phyloP scores from a whole-genome alignment of 2,329 filamentous ascomycete genomes.

The Exophiala phaeomuriformis region DNA sequence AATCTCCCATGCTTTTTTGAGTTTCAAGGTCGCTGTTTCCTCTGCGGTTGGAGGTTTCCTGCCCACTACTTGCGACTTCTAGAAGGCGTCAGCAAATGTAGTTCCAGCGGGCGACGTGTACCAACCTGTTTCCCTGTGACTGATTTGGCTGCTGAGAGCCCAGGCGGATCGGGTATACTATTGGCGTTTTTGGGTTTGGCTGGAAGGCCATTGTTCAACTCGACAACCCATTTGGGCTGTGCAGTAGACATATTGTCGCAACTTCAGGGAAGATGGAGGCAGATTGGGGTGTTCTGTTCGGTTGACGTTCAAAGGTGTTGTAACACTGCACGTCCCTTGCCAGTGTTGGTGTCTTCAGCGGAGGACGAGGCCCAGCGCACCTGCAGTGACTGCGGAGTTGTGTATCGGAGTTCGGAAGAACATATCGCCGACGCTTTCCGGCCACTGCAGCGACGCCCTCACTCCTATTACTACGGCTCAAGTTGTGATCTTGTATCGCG shows the following conservation, averaged over 20 bases:
- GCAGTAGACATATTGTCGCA: conserved; percentile 32
- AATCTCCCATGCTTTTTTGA: conserved; percentile 98
- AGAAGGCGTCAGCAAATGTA: conserved; percentile 1
- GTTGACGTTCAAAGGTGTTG: too few species aligned
- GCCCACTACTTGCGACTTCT: conserved; percentile 30
- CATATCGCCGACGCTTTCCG: too few species aligned
- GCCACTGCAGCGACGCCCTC: too few species aligned
- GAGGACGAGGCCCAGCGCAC: too few species aligned
- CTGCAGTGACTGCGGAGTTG: too few species aligned
- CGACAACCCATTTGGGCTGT: conserved; percentile 72
- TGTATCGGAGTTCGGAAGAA: too few species aligned
- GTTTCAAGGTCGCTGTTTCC: conserved; percentile 90
- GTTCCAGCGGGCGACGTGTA: not conserved
- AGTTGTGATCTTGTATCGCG: too few species aligned
- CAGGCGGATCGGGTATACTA: conserved; percentile 75
- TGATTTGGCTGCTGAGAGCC: conserved; percentile 56
- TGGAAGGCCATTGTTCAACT: conserved; percentile 64
- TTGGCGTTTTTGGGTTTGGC: conserved; percentile 56
- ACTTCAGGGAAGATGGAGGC: not conserved
- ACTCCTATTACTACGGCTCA: too few species aligned
- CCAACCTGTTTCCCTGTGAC: conserved; percentile 51
- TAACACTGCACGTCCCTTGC: too few species aligned
- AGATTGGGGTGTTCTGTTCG: too few species aligned
- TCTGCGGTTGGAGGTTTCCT: conserved; percentile 37
- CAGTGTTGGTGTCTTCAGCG: too few species aligned